Evolutionary conservation across 176 grass and related monocot species (phyloP), one percentile per base, ranked within the genome.

Genomic region (Leersia perrieri): DNA sequence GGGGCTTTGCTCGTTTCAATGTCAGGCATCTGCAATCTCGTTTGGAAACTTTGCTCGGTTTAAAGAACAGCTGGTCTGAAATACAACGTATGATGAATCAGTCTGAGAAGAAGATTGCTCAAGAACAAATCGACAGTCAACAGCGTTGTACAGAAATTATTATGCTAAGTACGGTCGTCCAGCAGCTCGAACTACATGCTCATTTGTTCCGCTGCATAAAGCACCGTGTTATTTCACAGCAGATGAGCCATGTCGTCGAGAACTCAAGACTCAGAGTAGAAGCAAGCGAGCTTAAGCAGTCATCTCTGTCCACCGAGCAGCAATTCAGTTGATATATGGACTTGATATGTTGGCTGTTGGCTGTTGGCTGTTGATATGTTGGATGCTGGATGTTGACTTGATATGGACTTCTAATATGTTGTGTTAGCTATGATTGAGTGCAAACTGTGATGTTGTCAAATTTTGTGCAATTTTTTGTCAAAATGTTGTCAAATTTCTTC

Each of bases 1-100:
- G n/a, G n/a, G n/a, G n/a, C n/a, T n/a, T n/a, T n/a, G n/a, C n/a
- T n/a, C n/a, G 91, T 39, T 97, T 97, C 13, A 25, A 87, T 9
- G 91, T 93, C 12, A 25, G 38, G 22, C 84, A 9, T 29, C 44
- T 97, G 68, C 63, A 81, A 5, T 79, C 67, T 9, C 75, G 82
- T 22, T 41, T 97, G 47, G 63, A 85, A 47, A 44, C 51, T 4
- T 49, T 97, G 62, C 33, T 87, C 3, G 31, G 53, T 51, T 53
- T 85, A 32, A 84, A 76, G 71, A 77, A 60, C 38, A 28, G 45
- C 5, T 31, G 14, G 2, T 9, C 3, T 2, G 29, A 44, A 29
- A 9, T 75, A 29, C 26, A 61, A 36, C 20, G 32, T 9, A 9
- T 49, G 5, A 36, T 68, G 23, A 66, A 61, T 13, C 64, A 30